Conservation (phyloP, 768 basidiomycete genomes). For the Mycena maculata region DNA sequence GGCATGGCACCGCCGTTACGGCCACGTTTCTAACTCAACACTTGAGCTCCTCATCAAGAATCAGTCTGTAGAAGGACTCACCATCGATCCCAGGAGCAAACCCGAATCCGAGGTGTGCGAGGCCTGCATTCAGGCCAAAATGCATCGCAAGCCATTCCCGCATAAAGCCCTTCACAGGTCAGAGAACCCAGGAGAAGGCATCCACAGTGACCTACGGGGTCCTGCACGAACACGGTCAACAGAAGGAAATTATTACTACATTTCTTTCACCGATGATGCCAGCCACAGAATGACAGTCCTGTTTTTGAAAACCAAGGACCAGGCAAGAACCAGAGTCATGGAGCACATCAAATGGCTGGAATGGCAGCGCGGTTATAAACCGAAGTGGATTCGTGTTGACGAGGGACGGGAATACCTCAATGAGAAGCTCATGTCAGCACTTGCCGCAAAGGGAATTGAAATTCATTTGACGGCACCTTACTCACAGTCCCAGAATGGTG, state of each 20-base stretch:
- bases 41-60: slow-evolving; percentile 15
- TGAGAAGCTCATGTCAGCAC: slow-evolving; percentile 34
- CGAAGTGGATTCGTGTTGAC: slow-evolving; percentile 36
- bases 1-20: slow-evolving; percentile 18
- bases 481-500: slow-evolving; percentile 51
- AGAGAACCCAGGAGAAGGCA: slow-evolving; percentile 1
- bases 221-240: slow-evolving; percentile 7
- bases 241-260: slow-evolving; percentile 5
- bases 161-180: slow-evolving; percentile 7
- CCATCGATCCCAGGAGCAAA: slow-evolving; percentile 4
- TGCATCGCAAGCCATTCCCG: slow-evolving; percentile 3
- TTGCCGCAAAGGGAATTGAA: slow-evolving; percentile 39
- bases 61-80: slow-evolving; percentile 17
- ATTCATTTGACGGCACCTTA: slow-evolving; percentile 48
- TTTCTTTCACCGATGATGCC: slow-evolving; percentile 29
- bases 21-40: slow-evolving; percentile 7
- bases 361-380: slow-evolving; percentile 19
- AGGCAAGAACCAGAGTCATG: slow-evolving; percentile 33
- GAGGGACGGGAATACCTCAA: slow-evolving; percentile 48
- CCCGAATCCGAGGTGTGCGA: slow-evolving; percentile 1
- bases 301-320: slow-evolving; percentile 35
- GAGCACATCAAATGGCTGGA: slow-evolving; percentile 32
- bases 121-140: slow-evolving; percentile 16
- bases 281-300: slow-evolving; percentile 19
- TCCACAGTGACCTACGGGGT: slow-evolving; percentile 19